A percentile compares a stretch with the other conserved stretches of the same genome.
Conservation (phyloP, 1,139 yeast species). For the Geotrichum europaeum region DNA sequence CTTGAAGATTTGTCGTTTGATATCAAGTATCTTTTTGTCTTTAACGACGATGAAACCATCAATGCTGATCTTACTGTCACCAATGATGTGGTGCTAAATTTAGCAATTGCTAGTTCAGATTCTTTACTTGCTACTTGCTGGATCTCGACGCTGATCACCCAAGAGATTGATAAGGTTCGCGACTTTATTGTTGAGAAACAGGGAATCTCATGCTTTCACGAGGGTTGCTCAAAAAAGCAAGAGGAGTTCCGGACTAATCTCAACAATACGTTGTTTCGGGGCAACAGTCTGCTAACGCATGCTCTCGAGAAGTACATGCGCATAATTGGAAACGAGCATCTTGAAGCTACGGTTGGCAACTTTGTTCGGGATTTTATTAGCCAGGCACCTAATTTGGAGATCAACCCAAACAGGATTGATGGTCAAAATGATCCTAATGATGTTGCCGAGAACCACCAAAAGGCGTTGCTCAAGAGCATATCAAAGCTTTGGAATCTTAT, state of each 20-base stretch:
- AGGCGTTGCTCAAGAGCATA: conserved; percentile 49
- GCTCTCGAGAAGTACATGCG: conserved; percentile 72
- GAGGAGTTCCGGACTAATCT: conserved; percentile 18
- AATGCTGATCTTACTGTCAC: not conserved
- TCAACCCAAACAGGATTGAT: conserved; percentile 56
- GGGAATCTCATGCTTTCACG: conserved; percentile 4
- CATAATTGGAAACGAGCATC: conserved; percentile 71
- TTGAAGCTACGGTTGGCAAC: conserved; percentile 65
- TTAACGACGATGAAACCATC: not conserved
- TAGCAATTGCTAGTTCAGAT: conserved; percentile 2
- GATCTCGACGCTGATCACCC: conserved; percentile 14
- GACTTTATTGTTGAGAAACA: conserved; percentile 7
- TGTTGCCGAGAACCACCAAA: conserved; percentile 37
- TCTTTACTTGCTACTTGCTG: conserved; percentile 8
- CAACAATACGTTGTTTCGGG: conserved; percentile 74
- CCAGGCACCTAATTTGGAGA: conserved; percentile 56
- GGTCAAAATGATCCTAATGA: conserved; percentile 31
- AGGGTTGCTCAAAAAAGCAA: not conserved
- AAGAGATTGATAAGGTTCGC: conserved; percentile 11
- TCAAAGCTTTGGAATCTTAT: conserved; percentile 70
- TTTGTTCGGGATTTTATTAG: conserved; percentile 54
- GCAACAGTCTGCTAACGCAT: conserved; percentile 75
- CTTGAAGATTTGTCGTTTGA: conserved; percentile 2
- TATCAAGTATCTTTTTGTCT: not conserved
- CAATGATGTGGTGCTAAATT: conserved; percentile 4